These are phyloP conservation scores for Penicillium simplicissimum DNA, from an alignment of 495 filamentous ascomycete genomes.

Conservation along the genomic window DNA sequence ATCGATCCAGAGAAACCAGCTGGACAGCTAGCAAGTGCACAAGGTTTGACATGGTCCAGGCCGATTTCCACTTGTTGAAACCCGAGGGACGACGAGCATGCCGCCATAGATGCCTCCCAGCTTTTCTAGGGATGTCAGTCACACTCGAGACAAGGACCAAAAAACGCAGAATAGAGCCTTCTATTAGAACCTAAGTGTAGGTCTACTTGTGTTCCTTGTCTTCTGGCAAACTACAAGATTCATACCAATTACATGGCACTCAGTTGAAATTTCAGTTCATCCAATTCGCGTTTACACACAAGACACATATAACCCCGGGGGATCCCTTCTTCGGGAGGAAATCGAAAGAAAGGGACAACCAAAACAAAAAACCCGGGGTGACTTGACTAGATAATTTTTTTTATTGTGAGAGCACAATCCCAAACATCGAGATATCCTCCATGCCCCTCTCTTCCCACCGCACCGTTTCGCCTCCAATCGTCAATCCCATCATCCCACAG, in stretches of 20 bases:
- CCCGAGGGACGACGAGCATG: neutral
- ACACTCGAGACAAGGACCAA: neutral
- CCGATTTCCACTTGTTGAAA: no score
- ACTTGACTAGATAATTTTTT: slow-evolving; percentile 5
- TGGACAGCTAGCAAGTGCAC: no score
- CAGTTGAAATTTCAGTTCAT: slow-evolving; percentile 33
- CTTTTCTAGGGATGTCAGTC: neutral
- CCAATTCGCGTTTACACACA: slow-evolving; percentile 35
- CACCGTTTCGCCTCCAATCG: slow-evolving; percentile 7
- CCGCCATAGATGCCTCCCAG: neutral
- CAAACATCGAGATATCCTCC: neutral
- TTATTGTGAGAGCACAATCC: neutral
- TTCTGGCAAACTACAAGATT: no score
- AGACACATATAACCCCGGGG: slow-evolving; percentile 16
- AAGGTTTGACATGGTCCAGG: no score
- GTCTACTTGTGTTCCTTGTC: no score
- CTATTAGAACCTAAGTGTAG: no score
- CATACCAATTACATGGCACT: slow-evolving; percentile 28
- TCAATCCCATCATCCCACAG: slow-evolving; percentile 6
- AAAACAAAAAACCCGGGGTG: neutral
- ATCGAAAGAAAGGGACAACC: slow-evolving; percentile 1
- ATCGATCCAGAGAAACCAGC: no score
- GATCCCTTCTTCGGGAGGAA: slow-evolving; percentile 12
- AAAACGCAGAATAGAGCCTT: slow-evolving; percentile 11
- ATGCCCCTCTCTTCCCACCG: slow-evolving; percentile 1